Evolutionary conservation across 768 basidiomycete species (phyloP).

Genomic region (Agrocybe pediades): DNA sequence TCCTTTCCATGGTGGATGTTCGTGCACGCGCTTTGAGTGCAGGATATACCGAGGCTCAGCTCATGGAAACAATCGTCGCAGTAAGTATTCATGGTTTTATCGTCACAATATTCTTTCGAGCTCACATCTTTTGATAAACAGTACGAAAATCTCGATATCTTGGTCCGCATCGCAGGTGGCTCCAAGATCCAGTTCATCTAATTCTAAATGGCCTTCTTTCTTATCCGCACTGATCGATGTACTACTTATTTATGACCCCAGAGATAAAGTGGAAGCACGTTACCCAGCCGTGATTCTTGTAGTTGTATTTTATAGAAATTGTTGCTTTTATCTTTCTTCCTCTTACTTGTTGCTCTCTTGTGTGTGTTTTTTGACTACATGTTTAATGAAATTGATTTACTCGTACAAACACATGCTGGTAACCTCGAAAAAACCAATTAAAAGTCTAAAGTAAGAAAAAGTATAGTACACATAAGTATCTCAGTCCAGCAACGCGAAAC

Average conservation of each 20-base stretch:
- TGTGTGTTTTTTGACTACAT: slow-evolving; percentile 5
- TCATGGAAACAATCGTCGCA: slow-evolving; percentile 82
- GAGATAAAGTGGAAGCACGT: not conserved
- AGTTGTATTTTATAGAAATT: not conserved
- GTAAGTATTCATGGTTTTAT: slow-evolving; percentile 43
- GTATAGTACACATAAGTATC: slow-evolving; percentile 14
- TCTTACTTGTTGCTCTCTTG: not conserved
- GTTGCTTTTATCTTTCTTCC: not conserved
- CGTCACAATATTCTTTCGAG: slow-evolving; percentile 10
- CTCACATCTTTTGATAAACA: slow-evolving; percentile 31
- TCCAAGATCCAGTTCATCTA: slow-evolving; percentile 75
- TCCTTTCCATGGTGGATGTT: slow-evolving; percentile 85
- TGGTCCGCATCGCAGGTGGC: slow-evolving; percentile 81
- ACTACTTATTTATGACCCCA: slow-evolving; percentile 5
- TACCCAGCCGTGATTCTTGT: not conserved
- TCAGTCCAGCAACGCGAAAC: not conserved
- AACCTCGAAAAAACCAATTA: slow-evolving; percentile 6
- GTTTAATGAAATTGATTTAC: slow-evolving; percentile 3
- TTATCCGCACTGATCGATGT: not conserved
- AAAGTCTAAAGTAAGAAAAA: slow-evolving; percentile 7
- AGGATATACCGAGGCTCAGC: slow-evolving; percentile 89
- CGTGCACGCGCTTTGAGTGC: slow-evolving; percentile 81
- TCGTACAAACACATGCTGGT: not conserved
- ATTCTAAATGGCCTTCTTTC: no score
- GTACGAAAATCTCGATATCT: slow-evolving; percentile 88